Conservation (phyloP, 768 basidiomycete genomes). For the Amanita exitialis region DNA sequence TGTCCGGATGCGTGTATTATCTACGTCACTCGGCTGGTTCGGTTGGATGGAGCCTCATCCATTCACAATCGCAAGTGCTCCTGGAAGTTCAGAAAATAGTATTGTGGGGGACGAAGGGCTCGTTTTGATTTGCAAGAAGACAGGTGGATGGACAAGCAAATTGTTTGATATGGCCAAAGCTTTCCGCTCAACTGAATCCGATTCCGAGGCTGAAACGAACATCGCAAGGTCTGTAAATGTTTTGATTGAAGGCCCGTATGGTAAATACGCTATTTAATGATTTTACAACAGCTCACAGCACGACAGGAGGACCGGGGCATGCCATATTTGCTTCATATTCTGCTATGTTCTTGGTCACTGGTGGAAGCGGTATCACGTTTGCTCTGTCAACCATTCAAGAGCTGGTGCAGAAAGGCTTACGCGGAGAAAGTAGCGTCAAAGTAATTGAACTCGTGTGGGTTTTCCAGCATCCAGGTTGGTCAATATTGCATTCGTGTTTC, state of each 20-base stretch:
- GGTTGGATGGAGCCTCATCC: constrained; percentile 64
- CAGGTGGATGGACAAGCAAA: constrained; percentile 53
- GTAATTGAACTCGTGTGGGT: constrained; percentile 63
- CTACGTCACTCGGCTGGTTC: constrained; percentile 37
- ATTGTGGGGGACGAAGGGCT: constrained; percentile 45
- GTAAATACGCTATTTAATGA: constrained; percentile 18
- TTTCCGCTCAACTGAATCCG: constrained; percentile 18
- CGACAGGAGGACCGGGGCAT: constrained; percentile 46
- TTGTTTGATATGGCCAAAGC: constrained; percentile 41
- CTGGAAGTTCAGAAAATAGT: background rate
- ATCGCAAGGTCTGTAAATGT: constrained; percentile 33
- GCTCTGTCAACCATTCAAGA: constrained; percentile 55
- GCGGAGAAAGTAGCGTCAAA: constrained; percentile 41
- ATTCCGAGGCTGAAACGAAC: constrained; percentile 9
- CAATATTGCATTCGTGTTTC: background rate
- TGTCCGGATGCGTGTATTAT: constrained; percentile 56
- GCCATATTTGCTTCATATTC: constrained; percentile 55
- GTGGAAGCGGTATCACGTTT: constrained; percentile 73
- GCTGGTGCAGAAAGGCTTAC: constrained; percentile 42
- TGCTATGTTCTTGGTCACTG: constrained; percentile 56
- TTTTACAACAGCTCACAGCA: constrained; percentile 8
- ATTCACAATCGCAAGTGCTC: constrained; percentile 63
- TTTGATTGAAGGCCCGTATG: constrained; percentile 60
- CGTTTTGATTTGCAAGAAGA: constrained; percentile 55
- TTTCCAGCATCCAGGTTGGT: constrained; percentile 39